A percentile compares a stretch with the other conserved stretches of the same genome.
Conservation (phyloP, 2,329 filamentous ascomycete species). For the Verticillium nubilum region DNA sequence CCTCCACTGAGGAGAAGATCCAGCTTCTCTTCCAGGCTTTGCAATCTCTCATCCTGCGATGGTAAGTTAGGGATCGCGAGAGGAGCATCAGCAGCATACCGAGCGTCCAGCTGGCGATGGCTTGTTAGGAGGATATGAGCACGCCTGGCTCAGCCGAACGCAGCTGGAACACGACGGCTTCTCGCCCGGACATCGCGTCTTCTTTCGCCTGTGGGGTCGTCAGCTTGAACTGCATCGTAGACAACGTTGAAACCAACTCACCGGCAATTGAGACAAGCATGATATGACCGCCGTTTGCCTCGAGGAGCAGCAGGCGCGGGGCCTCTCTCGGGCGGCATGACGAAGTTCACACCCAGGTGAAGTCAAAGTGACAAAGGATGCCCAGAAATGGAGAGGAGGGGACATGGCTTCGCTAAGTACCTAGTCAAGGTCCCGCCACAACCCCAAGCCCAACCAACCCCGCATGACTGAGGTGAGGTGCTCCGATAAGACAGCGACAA, state of each 20-base stretch:
- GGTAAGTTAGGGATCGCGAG: not conserved
- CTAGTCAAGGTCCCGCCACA: not conserved
- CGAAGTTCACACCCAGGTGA: constrained; percentile 1
- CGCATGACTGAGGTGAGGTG: too few species aligned
- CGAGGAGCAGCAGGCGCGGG: constrained; percentile 17
- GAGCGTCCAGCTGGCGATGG: constrained; percentile 35
- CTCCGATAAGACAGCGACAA: constrained; percentile 1
- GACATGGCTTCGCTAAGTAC: not conserved
- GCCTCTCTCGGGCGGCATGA: constrained; percentile 27
- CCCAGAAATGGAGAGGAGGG: not conserved
- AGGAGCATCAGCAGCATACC: constrained; percentile 23
- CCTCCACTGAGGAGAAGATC: constrained; percentile 41
- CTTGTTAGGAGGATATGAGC: constrained; percentile 35
- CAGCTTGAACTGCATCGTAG: not conserved
- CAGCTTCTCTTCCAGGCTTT: constrained; percentile 45
- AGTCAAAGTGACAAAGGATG: not conserved
- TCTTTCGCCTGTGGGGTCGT: constrained; percentile 34
- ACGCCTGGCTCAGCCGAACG: constrained; percentile 39
- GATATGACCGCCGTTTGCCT: constrained; percentile 32
- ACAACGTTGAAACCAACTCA: constrained; percentile 15
- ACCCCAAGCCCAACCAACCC: too few species aligned
- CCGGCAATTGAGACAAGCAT: constrained; percentile 43
- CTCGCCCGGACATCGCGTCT: constrained; percentile 46
- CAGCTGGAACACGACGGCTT: constrained; percentile 46
- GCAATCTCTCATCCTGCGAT: constrained; percentile 42